A percentile compares a stretch with the other conserved stretches of the same genome.
Conservation (phyloP, 208 protist species). For the Leishmania major region DNA sequence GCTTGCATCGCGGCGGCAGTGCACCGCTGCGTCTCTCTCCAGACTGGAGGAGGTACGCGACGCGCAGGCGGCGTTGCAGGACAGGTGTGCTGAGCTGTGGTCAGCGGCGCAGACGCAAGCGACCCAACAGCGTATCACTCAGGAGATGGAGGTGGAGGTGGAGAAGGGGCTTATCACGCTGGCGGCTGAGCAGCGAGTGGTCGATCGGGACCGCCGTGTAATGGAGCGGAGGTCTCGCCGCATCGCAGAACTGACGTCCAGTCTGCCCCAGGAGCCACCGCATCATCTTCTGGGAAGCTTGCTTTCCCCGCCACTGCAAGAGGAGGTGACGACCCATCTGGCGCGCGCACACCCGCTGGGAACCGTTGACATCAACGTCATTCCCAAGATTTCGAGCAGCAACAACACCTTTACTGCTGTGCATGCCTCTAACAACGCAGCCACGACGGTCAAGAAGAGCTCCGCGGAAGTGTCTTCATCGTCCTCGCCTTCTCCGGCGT, state of each 20-base stretch:
- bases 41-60: conserved; percentile 29
- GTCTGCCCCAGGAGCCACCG: conserved; percentile 14
- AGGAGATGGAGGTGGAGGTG: conserved; percentile 17
- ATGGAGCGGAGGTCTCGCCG: conserved; percentile 20
- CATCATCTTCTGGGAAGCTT: conserved; percentile 11
- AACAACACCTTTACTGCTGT: conserved; percentile 19
- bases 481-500: background rate
- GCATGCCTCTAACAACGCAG: conserved; percentile 15
- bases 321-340: background rate
- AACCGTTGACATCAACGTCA: conserved; percentile 4
- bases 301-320: background rate
- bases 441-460: background rate
- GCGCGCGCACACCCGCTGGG: background rate
- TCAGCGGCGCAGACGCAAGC: conserved; percentile 11
- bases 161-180: conserved; percentile 14
- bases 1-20: conserved; percentile 28
- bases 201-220: conserved; percentile 19
- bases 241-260: conserved; percentile 6
- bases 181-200: conserved; percentile 12
- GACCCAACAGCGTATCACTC: conserved; percentile 14
- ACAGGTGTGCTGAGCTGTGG: conserved; percentile 20
- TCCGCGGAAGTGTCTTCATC: background rate
- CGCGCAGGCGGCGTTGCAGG: conserved; percentile 13
- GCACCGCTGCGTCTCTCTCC: conserved; percentile 29
- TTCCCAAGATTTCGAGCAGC: background rate